phyloP scores from a whole-genome alignment of 139 green algal genomes.

The Nannochloris sp. region DNA sequence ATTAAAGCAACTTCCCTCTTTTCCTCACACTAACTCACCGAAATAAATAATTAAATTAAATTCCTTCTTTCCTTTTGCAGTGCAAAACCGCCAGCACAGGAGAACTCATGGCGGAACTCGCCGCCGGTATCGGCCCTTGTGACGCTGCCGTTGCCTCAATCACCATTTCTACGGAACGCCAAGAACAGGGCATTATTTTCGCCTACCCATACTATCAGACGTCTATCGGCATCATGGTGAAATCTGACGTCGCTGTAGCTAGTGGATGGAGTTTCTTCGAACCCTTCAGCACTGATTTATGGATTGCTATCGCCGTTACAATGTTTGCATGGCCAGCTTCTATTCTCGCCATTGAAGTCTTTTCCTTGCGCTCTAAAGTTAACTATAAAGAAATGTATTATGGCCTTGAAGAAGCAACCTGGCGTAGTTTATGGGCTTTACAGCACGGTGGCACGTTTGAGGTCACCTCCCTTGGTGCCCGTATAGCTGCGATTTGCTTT shows the following conservation, averaged over 20 bases:
- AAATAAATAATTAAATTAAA: no score
- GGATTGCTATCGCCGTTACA: background rate
- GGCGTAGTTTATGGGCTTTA: background rate
- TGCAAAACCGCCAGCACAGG: background rate
- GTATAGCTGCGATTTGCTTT: background rate
- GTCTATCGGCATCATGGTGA: background rate
- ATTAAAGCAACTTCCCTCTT: no score
- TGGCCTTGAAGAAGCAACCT: background rate
- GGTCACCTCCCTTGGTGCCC: background rate
- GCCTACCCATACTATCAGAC: constrained; percentile 5
- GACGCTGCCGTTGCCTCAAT: background rate
- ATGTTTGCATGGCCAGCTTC: background rate
- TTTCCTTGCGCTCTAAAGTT: background rate
- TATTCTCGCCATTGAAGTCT: background rate
- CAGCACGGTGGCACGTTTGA: background rate
- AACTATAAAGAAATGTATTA: background rate
- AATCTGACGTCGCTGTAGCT: background rate
- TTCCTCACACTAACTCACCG: no score
- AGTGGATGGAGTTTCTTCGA: background rate
- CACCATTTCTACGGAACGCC: background rate
- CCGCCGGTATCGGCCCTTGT: background rate
- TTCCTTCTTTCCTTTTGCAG: no score
- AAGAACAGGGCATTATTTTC: background rate
- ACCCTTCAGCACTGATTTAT: constrained; percentile 1
- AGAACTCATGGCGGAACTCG: background rate